Evolutionary conservation across 805 yeast species (phyloP), one percentile per base, ranked within the genome.

Genomic region (Ogataea sp.): DNA sequence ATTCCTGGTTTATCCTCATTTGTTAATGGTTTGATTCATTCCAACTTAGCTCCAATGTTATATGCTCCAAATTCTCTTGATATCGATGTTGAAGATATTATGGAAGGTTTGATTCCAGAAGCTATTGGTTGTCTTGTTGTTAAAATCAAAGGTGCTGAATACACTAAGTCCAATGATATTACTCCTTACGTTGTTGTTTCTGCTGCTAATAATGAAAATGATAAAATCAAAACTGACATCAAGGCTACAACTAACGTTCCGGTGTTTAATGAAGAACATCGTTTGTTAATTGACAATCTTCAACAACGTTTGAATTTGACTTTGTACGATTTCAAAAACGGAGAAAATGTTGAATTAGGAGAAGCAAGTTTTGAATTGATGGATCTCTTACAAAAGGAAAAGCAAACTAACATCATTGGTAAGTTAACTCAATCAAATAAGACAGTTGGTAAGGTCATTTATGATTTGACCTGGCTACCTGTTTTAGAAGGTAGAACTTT

Each of bases 41-140:
- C 83, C 36, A 80, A 65, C 47, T 76, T 79, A 51, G 79, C 83
- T 32, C 93, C 90, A 32, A 76, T 83, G 79, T 59, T 84, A 43
- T 83, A 83, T 55, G 88, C 89, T 9, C 95, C 95, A 48, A 84
- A 84, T 58, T 79, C 84, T 40, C 60, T 82, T 32, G 90, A 83
- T 53, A 63, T 84, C 43, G 80, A 83, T 50, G 83, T 83, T 31
- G 86, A 80, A 55, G 87, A 80, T 44, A 59, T 83, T 17, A 67
- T 83, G 71, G 76, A 78, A 31, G 72, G 70, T 32, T 75, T 74
- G 51, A 60, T 75, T 6, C 77, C 78, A 40, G 89, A 81, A 47
- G 80, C 88, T 5, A 68, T 70, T 47, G 93, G 90, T 48, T 78
- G 78, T 42, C 62, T 80, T 43, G 81, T 83, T 2, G 73, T 84